Evolutionary conservation across 2,329 filamentous ascomycete species (phyloP), one percentile per base, ranked within the genome.

Genomic region (Teratosphaeria zuluensis): DNA sequence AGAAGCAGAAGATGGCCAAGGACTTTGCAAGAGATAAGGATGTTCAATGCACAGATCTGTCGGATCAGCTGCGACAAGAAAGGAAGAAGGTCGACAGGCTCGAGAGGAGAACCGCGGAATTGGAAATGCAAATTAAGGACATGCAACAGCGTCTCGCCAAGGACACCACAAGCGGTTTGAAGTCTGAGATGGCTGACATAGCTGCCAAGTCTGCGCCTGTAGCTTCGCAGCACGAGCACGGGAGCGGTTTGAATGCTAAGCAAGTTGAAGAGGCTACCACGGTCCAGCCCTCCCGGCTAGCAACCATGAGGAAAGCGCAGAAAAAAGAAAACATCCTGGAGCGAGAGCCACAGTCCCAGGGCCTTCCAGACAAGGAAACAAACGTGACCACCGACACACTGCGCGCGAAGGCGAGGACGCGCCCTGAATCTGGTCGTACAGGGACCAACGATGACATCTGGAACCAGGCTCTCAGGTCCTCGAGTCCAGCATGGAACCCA

Each of bases 11-110:
- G 69, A 78, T 90, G 62, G 87, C 88, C 59, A 92, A 89, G 74
- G 86, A 85, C 58, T 92, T 87, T 68, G 89, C 89, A 51, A 85
- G 86, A 70, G 83, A 87, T 74, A 92, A 91, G 72, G 89, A 92
- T 68, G 77, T 79, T 19, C 86, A 91, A 71, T 85, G 86, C 24
- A 80, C 82, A 30, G 80, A 87, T 58, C 74, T 92, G 55, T 79
- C 81, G 24, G 81, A 84, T 60, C 82, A 84, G 65, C 79, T 92
- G 38, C 81, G 81, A 60, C 83, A 87, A 60, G 87, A 90, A 48
- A 84, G 86, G 63, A 79, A 81, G 62, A 87, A 82, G 68, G 83
- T 87, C 30, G 75, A 79, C 32, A 74, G 78, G 57, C 84, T 90
- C 76, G 87, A 91, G 69, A 77, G 78, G 60, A 80, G 78, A 65